Percentiles rank a stretch among this genome's conserved stretches.
These are phyloP conservation scores for Populus simonii DNA, from an alignment of 345 rosid genomes.

Conservation along the genomic window DNA sequence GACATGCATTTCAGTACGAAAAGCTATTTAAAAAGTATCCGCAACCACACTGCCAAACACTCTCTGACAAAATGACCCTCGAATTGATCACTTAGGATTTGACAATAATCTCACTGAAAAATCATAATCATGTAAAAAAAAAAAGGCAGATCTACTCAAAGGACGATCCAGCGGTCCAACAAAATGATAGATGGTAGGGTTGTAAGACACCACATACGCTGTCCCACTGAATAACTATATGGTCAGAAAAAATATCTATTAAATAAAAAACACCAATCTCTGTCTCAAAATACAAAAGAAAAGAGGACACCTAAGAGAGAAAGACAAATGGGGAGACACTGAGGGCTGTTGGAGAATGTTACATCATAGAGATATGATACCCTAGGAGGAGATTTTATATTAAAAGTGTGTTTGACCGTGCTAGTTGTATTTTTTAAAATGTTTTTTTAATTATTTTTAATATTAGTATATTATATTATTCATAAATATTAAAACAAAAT, in stretches of 20 bases:
- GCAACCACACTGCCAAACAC: no score
- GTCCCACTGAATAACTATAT: not conserved
- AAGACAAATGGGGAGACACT: not conserved
- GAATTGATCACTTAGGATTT: no score
- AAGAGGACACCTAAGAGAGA: not conserved
- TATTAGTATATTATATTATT: no score
- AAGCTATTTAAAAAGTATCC: no score
- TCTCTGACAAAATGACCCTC: no score
- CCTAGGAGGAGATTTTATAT: no score
- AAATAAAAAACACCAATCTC: not conserved
- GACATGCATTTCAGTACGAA: accelerated
- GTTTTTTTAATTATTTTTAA: no score
- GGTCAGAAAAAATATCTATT: not conserved
- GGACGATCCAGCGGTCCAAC: not conserved
- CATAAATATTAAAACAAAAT: no score
- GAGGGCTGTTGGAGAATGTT: not conserved
- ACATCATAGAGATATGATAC: no score
- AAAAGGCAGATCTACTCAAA: not conserved
- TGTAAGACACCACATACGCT: not conserved
- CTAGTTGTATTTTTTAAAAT: no score
- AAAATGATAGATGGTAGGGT: not conserved
- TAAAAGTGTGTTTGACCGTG: no score
- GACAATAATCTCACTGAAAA: not conserved
- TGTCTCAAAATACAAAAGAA: no score
- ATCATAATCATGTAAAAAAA: not conserved